These are phyloP conservation scores for Xylaria sp. DNA, from an alignment of 2,329 filamentous ascomycete genomes.

Conservation along the genomic window DNA sequence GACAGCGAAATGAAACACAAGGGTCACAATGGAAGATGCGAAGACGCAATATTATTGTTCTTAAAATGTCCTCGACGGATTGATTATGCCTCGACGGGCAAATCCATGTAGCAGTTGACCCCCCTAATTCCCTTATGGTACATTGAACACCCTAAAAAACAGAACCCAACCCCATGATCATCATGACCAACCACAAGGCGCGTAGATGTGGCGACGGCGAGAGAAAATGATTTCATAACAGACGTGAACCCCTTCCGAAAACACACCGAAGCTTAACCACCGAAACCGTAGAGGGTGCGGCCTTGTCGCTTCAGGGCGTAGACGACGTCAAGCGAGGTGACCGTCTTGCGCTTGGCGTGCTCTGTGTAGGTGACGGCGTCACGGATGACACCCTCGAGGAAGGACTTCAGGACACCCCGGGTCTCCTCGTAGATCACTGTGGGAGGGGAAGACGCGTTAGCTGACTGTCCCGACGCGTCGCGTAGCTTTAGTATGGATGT, in stretches of 20 bases:
- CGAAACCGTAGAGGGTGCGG: conserved; percentile 70
- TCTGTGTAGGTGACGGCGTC: conserved; percentile 81
- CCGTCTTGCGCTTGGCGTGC: conserved; percentile 79
- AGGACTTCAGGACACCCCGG: conserved; percentile 80
- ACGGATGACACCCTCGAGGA: conserved; percentile 80
- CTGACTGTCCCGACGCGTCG: conserved; percentile 1
- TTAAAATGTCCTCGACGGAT: conserved; percentile 32
- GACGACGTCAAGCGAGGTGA: conserved; percentile 67
- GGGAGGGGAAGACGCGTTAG: conserved; percentile 26
- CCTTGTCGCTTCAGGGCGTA: conserved; percentile 67
- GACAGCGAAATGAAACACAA: background rate
- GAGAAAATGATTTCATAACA: conserved; percentile 41
- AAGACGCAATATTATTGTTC: conserved; percentile 15
- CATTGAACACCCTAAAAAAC: conserved; percentile 40
- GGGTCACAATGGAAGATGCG: background rate
- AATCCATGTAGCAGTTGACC: conserved; percentile 32
- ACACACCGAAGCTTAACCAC: conserved; percentile 52
- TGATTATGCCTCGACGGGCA: conserved; percentile 36
- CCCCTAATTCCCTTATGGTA: conserved; percentile 39
- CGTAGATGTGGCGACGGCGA: conserved; percentile 31
- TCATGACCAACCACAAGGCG: conserved; percentile 39
- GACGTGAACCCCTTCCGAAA: conserved; percentile 36
- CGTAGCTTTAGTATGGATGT: conserved; percentile 11
- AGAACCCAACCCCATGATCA: conserved; percentile 40
- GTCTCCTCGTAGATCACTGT: conserved; percentile 56